Evolutionary conservation across 345 rosid genomes (phyloP).

Genomic region (Fremontodendron californicum): DNA sequence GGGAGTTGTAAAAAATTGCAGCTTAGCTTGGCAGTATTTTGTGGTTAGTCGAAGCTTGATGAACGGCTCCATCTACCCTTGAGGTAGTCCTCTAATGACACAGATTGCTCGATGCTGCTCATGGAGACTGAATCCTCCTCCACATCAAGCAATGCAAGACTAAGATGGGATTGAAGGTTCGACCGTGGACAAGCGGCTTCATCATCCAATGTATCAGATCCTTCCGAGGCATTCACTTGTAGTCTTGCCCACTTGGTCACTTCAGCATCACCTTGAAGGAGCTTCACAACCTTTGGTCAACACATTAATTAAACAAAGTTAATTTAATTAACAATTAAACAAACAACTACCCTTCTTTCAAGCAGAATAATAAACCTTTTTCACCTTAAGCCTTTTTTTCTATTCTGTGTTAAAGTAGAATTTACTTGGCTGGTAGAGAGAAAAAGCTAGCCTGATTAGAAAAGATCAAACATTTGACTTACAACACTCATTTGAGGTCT

Average conservation of each 20-base stretch:
- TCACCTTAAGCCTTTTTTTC: background rate
- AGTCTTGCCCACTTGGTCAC: constrained; percentile 52
- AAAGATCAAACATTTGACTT: constrained; percentile 24
- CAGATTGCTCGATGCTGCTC: constrained; percentile 62
- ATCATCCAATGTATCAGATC: constrained; percentile 42
- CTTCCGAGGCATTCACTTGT: constrained; percentile 46
- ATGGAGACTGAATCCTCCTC: constrained; percentile 67
- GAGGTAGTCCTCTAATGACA: constrained; percentile 80
- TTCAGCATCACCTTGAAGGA: constrained; percentile 61
- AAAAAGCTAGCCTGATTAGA: background rate
- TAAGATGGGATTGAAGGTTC: constrained; percentile 77
- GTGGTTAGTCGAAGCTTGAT: constrained; percentile 73
- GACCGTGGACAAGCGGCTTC: constrained; percentile 50
- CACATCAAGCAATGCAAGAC: constrained; percentile 66
- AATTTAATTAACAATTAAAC: background rate
- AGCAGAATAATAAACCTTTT: constrained; percentile 1
- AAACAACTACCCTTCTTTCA: background rate
- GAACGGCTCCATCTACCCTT: constrained; percentile 91
- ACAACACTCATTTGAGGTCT: constrained; percentile 82
- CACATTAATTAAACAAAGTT: background rate
- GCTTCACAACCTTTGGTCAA: constrained; percentile 56
- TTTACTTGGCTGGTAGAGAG: no score
- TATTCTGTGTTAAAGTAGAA: no score
- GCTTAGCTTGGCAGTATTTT: constrained; percentile 6
- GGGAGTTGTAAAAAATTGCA: no score